Conservation (phyloP, 2,329 filamentous ascomycete species). For the Ilyonectria sp. region DNA sequence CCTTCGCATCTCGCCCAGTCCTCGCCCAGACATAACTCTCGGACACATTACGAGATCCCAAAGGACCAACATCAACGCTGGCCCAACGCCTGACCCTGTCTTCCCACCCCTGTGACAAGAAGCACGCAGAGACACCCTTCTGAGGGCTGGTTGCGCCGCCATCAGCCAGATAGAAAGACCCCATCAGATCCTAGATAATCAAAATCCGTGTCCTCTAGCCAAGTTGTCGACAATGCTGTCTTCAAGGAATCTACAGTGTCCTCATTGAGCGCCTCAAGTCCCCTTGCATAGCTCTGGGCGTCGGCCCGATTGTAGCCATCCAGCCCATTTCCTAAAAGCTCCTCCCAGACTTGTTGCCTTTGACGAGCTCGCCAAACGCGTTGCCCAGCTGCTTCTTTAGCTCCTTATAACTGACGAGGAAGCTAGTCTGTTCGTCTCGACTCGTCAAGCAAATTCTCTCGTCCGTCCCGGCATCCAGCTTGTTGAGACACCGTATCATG, state of each 20-base stretch:
- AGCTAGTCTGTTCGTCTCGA: constrained; percentile 90
- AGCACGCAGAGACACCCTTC: constrained; percentile 13
- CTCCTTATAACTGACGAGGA: constrained; percentile 92
- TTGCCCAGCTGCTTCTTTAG: constrained; percentile 76
- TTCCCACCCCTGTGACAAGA: constrained; percentile 20
- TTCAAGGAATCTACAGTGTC: constrained; percentile 26
- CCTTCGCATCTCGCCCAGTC: constrained; percentile 27
- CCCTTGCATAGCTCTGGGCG: neutral
- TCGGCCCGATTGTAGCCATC: neutral
- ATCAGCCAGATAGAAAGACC: constrained; percentile 27
- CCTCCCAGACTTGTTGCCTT: constrained; percentile 57
- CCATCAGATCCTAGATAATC: constrained; percentile 21
- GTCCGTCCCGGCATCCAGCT: constrained; percentile 90
- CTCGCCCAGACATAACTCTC: constrained; percentile 29
- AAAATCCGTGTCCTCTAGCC: constrained; percentile 33
- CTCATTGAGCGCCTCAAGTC: constrained; percentile 8
- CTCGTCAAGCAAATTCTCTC: constrained; percentile 90
- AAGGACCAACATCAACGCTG: constrained; percentile 31
- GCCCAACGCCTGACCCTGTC: constrained; percentile 25
- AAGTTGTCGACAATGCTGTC: constrained; percentile 29
- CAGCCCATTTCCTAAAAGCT: constrained; percentile 51
- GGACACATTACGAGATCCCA: constrained; percentile 35
- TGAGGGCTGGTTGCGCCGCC: constrained; percentile 19
- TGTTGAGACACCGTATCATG: constrained; percentile 89
- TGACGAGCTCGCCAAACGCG: constrained; percentile 72